These are phyloP conservation scores for Bonia amplexicaulis DNA, from an alignment of 176 grass and related monocot genomes.

Conservation along the genomic window DNA sequence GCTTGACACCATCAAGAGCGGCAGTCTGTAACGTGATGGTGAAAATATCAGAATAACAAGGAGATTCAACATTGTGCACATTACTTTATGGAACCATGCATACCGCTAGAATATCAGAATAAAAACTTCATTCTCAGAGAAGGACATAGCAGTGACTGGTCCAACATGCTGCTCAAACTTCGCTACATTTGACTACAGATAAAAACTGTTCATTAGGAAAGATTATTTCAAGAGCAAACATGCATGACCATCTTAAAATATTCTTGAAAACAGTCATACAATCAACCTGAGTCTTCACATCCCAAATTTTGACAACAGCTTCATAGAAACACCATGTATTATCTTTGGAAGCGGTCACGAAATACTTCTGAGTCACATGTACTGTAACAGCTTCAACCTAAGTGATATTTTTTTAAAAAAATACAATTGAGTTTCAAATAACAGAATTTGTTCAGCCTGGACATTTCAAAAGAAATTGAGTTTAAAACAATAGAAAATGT, in stretches of 20 bases:
- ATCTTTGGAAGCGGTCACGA: too few relatives aligned
- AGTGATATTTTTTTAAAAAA: background rate
- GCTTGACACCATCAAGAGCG: constrained; percentile 86
- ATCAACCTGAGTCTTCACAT: constrained; percentile 65
- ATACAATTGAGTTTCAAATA: background rate
- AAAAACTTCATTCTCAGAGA: constrained; percentile 99
- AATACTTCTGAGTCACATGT: too few relatives aligned
- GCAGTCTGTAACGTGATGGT: constrained; percentile 57
- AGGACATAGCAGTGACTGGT: constrained; percentile 85
- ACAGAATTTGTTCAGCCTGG: constrained; percentile 42
- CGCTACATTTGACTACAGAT: constrained; percentile 68
- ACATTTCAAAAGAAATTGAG: background rate
- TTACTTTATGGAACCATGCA: constrained; percentile 3
- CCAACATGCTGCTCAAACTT: constrained; percentile 86
- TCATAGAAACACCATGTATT: constrained; percentile 64
- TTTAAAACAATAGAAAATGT: background rate
- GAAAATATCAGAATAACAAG: constrained; percentile 28
- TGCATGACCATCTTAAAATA: constrained; percentile 11
- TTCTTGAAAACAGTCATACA: background rate
- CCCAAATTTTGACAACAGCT: constrained; percentile 89
- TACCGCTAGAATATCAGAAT: constrained; percentile 93
- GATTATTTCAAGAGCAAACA: constrained; percentile 7
- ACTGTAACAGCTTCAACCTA: background rate
- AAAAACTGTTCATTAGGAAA: background rate
- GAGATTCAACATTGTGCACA: background rate